A percentile compares a stretch with the other conserved stretches of the same genome.
Conservation (phyloP, 2,329 filamentous ascomycete genomes). For the Microascus cirrosus region DNA sequence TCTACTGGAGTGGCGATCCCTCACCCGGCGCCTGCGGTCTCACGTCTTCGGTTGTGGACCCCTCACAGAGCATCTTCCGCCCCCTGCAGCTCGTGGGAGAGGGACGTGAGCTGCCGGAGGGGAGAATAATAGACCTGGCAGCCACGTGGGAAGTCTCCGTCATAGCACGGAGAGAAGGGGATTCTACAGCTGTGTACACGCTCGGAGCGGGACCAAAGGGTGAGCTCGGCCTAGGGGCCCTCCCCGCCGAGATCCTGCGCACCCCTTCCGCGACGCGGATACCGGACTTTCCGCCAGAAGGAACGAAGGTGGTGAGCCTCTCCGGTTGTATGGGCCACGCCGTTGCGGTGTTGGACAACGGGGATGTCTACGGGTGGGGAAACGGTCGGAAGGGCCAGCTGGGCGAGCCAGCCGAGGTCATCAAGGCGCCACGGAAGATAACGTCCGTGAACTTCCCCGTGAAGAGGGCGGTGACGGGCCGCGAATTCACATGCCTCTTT, state of each 20-base stretch:
- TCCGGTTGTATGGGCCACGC: slow-evolving; percentile 70
- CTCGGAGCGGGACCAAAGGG: slow-evolving; percentile 60
- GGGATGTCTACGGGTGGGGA: slow-evolving; percentile 80
- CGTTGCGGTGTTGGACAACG: slow-evolving; percentile 61
- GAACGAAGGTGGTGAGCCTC: slow-evolving; percentile 49
- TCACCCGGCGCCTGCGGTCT: slow-evolving; percentile 43
- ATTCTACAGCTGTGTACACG: slow-evolving; percentile 41
- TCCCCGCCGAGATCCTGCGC: slow-evolving; percentile 26
- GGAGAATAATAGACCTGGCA: slow-evolving; percentile 28
- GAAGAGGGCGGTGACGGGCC: slow-evolving; percentile 60
- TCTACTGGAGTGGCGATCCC: slow-evolving; percentile 57
- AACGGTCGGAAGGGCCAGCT: slow-evolving; percentile 77
- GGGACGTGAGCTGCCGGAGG: neutral
- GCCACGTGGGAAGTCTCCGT: slow-evolving; percentile 73
- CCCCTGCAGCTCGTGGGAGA: neutral
- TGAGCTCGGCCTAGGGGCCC: slow-evolving; percentile 55
- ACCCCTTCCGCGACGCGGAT: slow-evolving; percentile 38
- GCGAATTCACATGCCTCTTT: slow-evolving; percentile 74
- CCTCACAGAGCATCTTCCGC: neutral
- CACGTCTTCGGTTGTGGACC: neutral
- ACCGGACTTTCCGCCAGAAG: slow-evolving; percentile 51
- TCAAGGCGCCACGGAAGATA: slow-evolving; percentile 52
- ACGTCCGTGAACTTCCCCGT: slow-evolving; percentile 49
- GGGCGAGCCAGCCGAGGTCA: slow-evolving; percentile 42
- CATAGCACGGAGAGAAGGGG: slow-evolving; percentile 37